A percentile compares a stretch with the other conserved stretches of the same genome.
Conservation (phyloP, 352 stramenopile species). For the Blastocystis sp. region DNA sequence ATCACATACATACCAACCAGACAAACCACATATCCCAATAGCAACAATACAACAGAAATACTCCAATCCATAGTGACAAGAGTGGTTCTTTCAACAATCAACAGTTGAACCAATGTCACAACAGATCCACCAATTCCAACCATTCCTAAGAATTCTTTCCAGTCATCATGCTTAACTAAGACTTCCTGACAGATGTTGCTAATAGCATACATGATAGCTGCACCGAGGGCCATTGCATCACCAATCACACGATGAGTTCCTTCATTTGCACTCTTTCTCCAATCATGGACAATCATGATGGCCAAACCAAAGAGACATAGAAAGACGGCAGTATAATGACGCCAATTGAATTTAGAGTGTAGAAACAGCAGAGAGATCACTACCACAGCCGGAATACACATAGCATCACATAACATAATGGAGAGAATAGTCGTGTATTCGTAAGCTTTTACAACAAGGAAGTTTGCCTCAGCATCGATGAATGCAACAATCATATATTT, state of each 20-base stretch:
- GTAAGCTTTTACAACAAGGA: constrained; percentile 58
- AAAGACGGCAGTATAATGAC: constrained; percentile 23
- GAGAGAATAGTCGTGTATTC: constrained; percentile 56
- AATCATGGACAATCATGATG: constrained; percentile 29
- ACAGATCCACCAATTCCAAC: constrained; percentile 34
- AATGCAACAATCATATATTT: constrained; percentile 60
- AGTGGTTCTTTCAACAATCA: background rate
- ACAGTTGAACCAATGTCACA: background rate
- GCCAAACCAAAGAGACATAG: constrained; percentile 55
- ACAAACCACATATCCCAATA: constrained; percentile 6
- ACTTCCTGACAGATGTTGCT: constrained; percentile 56
- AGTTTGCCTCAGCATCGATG: constrained; percentile 58
- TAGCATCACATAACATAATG: constrained; percentile 60
- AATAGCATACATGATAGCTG: constrained; percentile 23
- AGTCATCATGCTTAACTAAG: constrained; percentile 55
- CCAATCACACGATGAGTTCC: constrained; percentile 45
- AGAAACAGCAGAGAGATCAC: constrained; percentile 34
- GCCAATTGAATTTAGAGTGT: constrained; percentile 16
- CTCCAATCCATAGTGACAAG: background rate
- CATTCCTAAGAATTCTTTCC: constrained; percentile 57
- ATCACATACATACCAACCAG: constrained; percentile 43
- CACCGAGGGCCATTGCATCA: constrained; percentile 4
- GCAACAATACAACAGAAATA: background rate
- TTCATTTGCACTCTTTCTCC: background rate
- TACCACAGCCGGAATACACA: constrained; percentile 44